A percentile compares a stretch with the other conserved stretches of the same genome.
phyloP scores from a whole-genome alignment of 2,329 filamentous ascomycete species.

The Claviceps monticola region DNA sequence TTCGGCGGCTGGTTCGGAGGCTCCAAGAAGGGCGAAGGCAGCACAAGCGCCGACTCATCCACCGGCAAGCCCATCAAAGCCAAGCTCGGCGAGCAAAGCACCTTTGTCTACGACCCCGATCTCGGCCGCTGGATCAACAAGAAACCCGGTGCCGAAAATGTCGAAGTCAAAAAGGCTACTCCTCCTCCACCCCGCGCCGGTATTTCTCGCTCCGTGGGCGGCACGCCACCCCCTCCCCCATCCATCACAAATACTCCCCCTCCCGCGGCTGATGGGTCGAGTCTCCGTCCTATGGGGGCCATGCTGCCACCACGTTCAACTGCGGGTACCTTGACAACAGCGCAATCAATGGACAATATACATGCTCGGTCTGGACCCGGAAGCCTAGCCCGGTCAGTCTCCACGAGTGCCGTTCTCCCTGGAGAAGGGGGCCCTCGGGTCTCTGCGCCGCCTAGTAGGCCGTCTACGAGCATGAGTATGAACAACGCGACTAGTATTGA shows the following conservation, averaged over 20 bases:
- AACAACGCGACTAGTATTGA: slow-evolving; percentile 92
- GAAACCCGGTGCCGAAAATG: slow-evolving; percentile 58
- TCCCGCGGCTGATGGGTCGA: slow-evolving; percentile 15
- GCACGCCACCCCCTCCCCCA: slow-evolving; percentile 41
- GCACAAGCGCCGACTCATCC: slow-evolving; percentile 25
- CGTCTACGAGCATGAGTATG: slow-evolving; percentile 72
- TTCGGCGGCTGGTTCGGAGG: slow-evolving; percentile 77
- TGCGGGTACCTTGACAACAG: not conserved
- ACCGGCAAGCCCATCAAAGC: slow-evolving; percentile 64
- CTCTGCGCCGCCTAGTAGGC: slow-evolving; percentile 49
- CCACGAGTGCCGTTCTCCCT: slow-evolving; percentile 25
- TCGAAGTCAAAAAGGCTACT: slow-evolving; percentile 46
- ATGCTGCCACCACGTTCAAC: slow-evolving; percentile 11
- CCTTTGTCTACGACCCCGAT: slow-evolving; percentile 90
- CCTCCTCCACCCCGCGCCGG: slow-evolving; percentile 64
- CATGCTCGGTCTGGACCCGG: slow-evolving; percentile 24
- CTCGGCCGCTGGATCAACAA: slow-evolving; percentile 98
- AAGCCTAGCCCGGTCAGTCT: slow-evolving; percentile 32
- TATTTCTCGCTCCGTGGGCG: slow-evolving; percentile 37
- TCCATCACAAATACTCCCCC: slow-evolving; percentile 22
- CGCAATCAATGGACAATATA: slow-evolving; percentile 13
- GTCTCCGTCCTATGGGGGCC: slow-evolving; percentile 18
- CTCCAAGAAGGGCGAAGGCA: slow-evolving; percentile 39
- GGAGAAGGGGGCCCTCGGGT: slow-evolving; percentile 21
- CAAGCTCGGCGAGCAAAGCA: slow-evolving; percentile 86